Evolutionary conservation across 176 grass and related monocot species (phyloP), one percentile per base, ranked within the genome.

Genomic region (Phoenix roebelenii): DNA sequence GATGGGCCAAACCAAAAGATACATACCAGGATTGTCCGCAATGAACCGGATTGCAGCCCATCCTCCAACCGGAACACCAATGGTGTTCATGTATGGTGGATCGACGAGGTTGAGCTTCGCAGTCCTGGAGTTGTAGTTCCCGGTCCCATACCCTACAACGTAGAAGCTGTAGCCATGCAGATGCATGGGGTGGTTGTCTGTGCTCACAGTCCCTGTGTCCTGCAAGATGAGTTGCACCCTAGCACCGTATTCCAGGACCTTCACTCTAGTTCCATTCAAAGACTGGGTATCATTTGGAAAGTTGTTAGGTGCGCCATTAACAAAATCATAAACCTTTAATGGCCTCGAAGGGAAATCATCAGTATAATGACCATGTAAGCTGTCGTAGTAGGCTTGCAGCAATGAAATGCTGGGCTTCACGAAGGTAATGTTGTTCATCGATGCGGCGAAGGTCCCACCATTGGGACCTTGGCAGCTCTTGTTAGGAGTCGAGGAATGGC

Each of bases 151-250:
- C 4, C 65, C 65, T 3, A 68, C 65, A 2, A 68, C 65, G 4
- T 68, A 68, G 52, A 68, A 68, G 65, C 28, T 68, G 52, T 56
- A 56, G 18, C 65, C 65, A 55, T 68, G 65, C n/a, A 68, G 18
- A 39, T 68, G 65, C 7, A 68, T 56, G 28, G 65, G 65, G 28
- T 68, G 65, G 51, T 55, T 68, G 9, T 68, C 65, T 0, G 65
- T 55, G 14, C 25, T 20, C 52, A 68, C 51, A 4, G 14, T 55
- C 26, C 52, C 26, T 0, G 65, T 68, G 18, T 55, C 52, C 65
- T 68, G 65, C 26, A 68, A 68, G 3, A 68, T n/a, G 25, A 68
- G 4, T 52, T 68, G 25, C 65, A 68, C 52, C 29, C 18, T 15
- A 17, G 50, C 55, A 6, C 65, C 65, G 18, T 56, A 68, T 19